Percentiles rank a stretch among this genome's conserved stretches.
Evolutionary conservation across 169 alveolate species (phyloP).

Genomic region (Eimeria acervulina): DNA sequence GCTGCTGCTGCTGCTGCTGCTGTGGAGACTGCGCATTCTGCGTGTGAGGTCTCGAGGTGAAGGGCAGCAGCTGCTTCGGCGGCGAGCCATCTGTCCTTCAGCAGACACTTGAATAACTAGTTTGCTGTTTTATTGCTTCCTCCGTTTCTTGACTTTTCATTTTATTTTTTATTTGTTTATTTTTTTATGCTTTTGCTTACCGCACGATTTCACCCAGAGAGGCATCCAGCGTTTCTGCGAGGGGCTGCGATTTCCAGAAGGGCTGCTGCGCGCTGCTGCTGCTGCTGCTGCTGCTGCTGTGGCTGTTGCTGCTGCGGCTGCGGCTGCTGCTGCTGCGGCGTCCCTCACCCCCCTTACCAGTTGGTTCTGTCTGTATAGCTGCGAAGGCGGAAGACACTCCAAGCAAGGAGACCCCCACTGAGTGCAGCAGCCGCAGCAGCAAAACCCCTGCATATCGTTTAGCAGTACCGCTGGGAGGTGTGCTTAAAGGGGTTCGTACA

Average conservation of each 20-base stretch:
- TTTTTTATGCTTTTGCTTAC: too few relatives aligned
- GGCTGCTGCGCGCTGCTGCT: not conserved
- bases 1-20: too few relatives aligned
- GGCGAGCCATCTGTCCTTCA: too few relatives aligned
- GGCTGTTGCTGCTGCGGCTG: not conserved
- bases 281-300: not conserved
- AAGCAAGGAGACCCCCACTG: slow-evolving; percentile 82
- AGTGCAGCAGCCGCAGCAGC: slow-evolving; percentile 85
- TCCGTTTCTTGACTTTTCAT: not conserved
- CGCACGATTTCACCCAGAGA: slow-evolving; percentile 77
- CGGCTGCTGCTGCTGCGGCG: slow-evolving; percentile 18
- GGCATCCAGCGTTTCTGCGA: slow-evolving; percentile 49
- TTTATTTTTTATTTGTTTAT: too few relatives aligned
- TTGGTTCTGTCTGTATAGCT: not conserved
- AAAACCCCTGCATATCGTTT: slow-evolving; percentile 87
- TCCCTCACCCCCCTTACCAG: slow-evolving; percentile 3
- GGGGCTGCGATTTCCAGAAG: slow-evolving; percentile 70
- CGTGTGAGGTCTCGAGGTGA: too few relatives aligned
- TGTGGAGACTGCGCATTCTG: too few relatives aligned
- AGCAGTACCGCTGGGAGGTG: slow-evolving; percentile 82
- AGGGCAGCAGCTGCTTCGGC: too few relatives aligned
- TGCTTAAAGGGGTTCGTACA: slow-evolving; percentile 67
- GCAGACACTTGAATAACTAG: not conserved
- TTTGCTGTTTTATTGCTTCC: not conserved
- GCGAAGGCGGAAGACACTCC: slow-evolving; percentile 69